These are phyloP conservation scores for Kwoniella botswanensis DNA, from an alignment of 768 basidiomycete species.

Conservation along the genomic window DNA sequence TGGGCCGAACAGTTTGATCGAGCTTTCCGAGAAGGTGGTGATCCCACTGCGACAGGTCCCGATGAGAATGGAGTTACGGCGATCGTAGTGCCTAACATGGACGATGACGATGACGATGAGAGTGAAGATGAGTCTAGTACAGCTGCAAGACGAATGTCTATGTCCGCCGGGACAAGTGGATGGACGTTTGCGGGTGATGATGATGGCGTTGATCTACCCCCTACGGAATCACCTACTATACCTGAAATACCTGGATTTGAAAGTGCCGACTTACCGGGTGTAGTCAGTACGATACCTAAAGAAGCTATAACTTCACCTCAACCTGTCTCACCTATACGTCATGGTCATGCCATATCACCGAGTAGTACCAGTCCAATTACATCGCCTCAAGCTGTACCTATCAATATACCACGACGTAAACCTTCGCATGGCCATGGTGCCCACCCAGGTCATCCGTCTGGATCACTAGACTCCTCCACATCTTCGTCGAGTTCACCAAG, in stretches of 20 bases:
- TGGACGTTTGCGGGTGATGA: conserved; percentile 43
- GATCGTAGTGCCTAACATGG: conserved; percentile 20
- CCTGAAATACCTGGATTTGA: conserved; percentile 14
- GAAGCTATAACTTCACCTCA: conserved; percentile 13
- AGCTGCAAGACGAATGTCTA: conserved; percentile 15
- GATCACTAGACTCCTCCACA: not conserved
- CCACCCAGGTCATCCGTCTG: conserved; percentile 17
- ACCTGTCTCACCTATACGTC: conserved; percentile 8
- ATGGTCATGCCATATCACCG: not conserved
- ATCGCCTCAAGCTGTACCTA: conserved; percentile 5
- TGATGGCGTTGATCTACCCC: conserved; percentile 36
- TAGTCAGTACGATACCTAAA: conserved; percentile 1
- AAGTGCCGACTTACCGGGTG: not conserved
- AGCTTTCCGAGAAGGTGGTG: conserved; percentile 40
- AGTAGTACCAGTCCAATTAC: not conserved
- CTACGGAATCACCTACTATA: conserved; percentile 31
- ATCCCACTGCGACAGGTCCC: conserved; percentile 30
- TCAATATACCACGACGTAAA: conserved; percentile 17
- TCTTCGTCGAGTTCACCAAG: conserved; percentile 15
- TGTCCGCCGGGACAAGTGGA: conserved; percentile 21
- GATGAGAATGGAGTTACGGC: conserved; percentile 32
- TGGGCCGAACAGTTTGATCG: conserved; percentile 55
- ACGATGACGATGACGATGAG: conserved; percentile 21
- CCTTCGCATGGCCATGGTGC: conserved; percentile 11
- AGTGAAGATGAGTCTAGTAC: conserved; percentile 11